Evolutionary conservation across 2,329 filamentous ascomycete genomes (phyloP), one percentile per base, ranked within the genome.

Genomic region (Pseudonectria buxi): DNA sequence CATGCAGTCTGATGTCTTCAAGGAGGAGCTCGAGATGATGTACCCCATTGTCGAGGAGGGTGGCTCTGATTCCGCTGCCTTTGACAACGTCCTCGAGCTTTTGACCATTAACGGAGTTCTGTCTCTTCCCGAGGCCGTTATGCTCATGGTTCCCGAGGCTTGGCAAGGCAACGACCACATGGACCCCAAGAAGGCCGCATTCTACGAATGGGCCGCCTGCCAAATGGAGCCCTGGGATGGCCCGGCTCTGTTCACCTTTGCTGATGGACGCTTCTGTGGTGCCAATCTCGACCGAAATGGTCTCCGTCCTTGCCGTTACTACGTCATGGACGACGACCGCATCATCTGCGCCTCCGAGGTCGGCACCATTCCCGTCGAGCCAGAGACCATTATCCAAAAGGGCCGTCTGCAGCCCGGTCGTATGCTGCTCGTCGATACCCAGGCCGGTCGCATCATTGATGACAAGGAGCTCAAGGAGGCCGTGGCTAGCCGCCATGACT

Each of bases 161-260:
- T 96, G 90, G 90, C 88, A 96, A 65, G 90, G 89, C 43, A 95
- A 95, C 63, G 71, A 80, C 26, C 72, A 80, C 41, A 94, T 96
- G 83, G 89, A 95, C 54, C 86, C 88, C 37, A 85, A 86, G 56
- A 96, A 96, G 69, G 86, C 89, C 40, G 90, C 90, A 33, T 96
- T 95, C 67, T 96, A 96, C 66, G 89, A 96, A 63, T 96, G 90
- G 88, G 90, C 90, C 54, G 89, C 88, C 48, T 96, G 90, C 63
- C 85, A 94, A 72, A 96, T 96, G 90, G 90, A 96, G 69, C 89
- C 90, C 12, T 96, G 90, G 90, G 90, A 96, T 64, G 90, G 90
- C 13, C 90, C 90, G 24, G 90, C 90, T 37, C 78, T 96, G 24
- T 96, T 96, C 71, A 95, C 89, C 6, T 96, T 96, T 64, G 87